phyloP scores from a whole-genome alignment of 2,329 filamentous ascomycete species.

The Pseudogymnoascus sp. region DNA sequence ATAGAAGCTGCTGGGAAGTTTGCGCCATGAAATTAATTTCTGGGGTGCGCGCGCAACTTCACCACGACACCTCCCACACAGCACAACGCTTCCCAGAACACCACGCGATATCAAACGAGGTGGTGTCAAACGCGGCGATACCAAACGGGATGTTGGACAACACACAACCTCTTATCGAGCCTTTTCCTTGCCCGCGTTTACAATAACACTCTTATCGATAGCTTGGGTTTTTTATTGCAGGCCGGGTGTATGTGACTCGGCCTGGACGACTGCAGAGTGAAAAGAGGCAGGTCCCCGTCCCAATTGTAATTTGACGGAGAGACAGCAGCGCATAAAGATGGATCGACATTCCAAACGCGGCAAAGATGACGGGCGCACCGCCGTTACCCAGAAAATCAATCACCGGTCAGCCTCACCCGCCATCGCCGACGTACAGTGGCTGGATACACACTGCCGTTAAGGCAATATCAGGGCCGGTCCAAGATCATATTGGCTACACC shows the following conservation, averaged over 20 bases:
- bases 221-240: background rate
- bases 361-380: background rate
- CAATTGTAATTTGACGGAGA: background rate
- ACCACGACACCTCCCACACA: background rate
- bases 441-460: background rate
- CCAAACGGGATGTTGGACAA: background rate
- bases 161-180: background rate
- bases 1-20: conserved; percentile 5
- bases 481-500: conserved; percentile 5
- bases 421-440: background rate
- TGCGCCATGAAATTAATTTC: background rate
- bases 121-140: background rate
- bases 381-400: background rate
- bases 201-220: background rate
- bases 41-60: background rate
- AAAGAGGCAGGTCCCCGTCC: background rate
- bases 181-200: background rate
- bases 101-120: conserved; percentile 1
- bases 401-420: background rate
- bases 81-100: background rate
- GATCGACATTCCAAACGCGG: conserved; percentile 1
- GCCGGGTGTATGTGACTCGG: conserved; percentile 1
- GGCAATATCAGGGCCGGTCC: background rate
- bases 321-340: background rate
- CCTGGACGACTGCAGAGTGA: conserved; percentile 1